Evolutionary conservation across 169 alveolate species (phyloP).

Genomic region (Cryptosporidium tyzzeri): DNA sequence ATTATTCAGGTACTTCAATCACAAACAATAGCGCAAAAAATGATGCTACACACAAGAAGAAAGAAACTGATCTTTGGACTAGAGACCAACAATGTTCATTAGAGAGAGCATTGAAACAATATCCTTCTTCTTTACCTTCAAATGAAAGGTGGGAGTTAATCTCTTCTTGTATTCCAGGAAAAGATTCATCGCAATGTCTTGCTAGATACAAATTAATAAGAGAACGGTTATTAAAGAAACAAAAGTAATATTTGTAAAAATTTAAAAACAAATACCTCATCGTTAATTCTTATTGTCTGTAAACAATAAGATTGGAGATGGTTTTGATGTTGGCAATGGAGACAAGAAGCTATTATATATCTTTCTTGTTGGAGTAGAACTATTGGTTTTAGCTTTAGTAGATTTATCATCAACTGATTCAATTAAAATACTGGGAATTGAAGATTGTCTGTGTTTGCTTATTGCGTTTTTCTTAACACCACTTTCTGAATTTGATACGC

Average conservation of each 20-base stretch:
- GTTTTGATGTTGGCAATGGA: constrained; percentile 65
- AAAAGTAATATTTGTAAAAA: neutral
- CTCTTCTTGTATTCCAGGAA: constrained; percentile 83
- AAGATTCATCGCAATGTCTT: constrained; percentile 82
- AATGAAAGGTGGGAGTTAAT: constrained; percentile 87
- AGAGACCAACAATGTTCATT: constrained; percentile 83
- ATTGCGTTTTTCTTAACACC: neutral
- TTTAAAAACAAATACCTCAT: neutral
- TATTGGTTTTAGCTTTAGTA: neutral
- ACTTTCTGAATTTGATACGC: neutral
- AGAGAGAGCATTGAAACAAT: constrained; percentile 85
- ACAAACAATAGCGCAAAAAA: neutral
- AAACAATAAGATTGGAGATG: constrained; percentile 49
- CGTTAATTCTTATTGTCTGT: constrained; percentile 21
- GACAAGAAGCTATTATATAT: constrained; percentile 24
- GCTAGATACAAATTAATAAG: constrained; percentile 78
- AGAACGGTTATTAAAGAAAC: constrained; percentile 40
- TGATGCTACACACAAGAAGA: neutral
- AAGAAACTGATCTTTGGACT: constrained; percentile 80
- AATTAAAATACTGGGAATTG: neutral
- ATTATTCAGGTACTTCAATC: constrained; percentile 1
- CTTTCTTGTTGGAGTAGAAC: constrained; percentile 55
- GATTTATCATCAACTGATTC: constrained; percentile 11
- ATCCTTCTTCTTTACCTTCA: constrained; percentile 83
- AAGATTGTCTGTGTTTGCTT: neutral